A percentile compares a stretch with the other conserved stretches of the same genome.
Conservation (phyloP, 2,329 filamentous ascomycete genomes). For the Pseudopithomyces maydicus region DNA sequence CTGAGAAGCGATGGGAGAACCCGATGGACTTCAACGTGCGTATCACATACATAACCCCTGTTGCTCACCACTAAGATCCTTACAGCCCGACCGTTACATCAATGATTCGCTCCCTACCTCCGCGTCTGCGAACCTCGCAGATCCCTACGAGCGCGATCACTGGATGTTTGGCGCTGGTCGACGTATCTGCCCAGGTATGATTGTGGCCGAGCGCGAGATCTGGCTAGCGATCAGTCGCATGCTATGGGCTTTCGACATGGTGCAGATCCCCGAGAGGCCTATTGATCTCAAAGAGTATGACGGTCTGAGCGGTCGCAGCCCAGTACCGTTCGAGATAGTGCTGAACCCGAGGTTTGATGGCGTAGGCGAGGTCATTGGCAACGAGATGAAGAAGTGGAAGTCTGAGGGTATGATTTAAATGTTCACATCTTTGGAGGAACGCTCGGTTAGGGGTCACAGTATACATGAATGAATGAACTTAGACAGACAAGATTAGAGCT, state of each 20-base stretch:
- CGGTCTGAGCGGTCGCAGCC: constrained; percentile 17
- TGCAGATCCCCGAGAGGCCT: constrained; percentile 11
- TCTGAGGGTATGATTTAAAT: neutral
- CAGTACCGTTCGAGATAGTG: constrained; percentile 13
- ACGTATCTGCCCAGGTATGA: constrained; percentile 10
- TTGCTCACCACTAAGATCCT: neutral
- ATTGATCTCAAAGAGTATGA: constrained; percentile 21
- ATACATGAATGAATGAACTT: no score
- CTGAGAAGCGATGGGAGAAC: constrained; percentile 14
- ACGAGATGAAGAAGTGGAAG: neutral
- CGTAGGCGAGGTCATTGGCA: constrained; percentile 21
- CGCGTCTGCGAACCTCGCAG: constrained; percentile 12
- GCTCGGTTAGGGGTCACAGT: no score
- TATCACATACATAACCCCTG: neutral
- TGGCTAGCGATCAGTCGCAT: constrained; percentile 15
- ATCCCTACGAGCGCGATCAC: constrained; percentile 17
- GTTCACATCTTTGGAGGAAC: no score
- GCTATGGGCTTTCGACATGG: constrained; percentile 20
- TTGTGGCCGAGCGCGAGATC: constrained; percentile 13
- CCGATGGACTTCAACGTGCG: constrained; percentile 19
- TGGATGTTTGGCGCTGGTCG: constrained; percentile 20
- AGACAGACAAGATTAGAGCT: no score
- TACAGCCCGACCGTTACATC: constrained; percentile 15
- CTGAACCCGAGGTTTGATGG: constrained; percentile 12
- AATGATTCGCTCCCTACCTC: constrained; percentile 2